Conservation (phyloP, 176 grass and related monocot species). For the Olyra latifolia region DNA sequence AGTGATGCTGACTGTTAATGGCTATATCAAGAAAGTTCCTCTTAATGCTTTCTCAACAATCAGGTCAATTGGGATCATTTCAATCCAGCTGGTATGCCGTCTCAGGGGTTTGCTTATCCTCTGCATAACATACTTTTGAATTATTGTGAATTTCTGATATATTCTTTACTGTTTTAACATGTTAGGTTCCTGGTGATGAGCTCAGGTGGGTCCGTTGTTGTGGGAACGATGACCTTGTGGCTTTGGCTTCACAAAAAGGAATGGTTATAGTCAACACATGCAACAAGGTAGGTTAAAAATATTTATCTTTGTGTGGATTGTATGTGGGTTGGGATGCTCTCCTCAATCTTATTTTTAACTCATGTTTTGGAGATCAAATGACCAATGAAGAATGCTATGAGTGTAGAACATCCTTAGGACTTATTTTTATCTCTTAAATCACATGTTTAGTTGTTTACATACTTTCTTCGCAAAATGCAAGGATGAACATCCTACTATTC, state of each 20-base stretch:
- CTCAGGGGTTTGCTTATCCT: constrained; percentile 20
- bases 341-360: constrained; percentile 18
- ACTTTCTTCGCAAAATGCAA: background rate
- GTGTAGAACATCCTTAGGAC: background rate
- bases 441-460: constrained; percentile 7
- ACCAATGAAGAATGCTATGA: constrained; percentile 2
- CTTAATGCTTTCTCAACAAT: constrained; percentile 90
- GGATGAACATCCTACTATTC: background rate
- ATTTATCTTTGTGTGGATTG: constrained; percentile 16
- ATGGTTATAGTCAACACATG: constrained; percentile 90
- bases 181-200: constrained; percentile 74
- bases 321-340: background rate
- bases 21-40: constrained; percentile 93
- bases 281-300: constrained; percentile 60
- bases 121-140: constrained; percentile 8
- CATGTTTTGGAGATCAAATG: constrained; percentile 7
- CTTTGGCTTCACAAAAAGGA: constrained; percentile 89
- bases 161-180: constrained; percentile 29
- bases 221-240: constrained; percentile 81
- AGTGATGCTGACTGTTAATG: constrained; percentile 83
- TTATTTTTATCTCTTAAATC: constrained; percentile 7
- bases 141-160: constrained; percentile 3
- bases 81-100: constrained; percentile 82
- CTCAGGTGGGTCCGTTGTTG: constrained; percentile 86
- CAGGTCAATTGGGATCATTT: constrained; percentile 80